Evolutionary conservation across 2,329 filamentous ascomycete species (phyloP).

Genomic region (Cytospora leucostoma): DNA sequence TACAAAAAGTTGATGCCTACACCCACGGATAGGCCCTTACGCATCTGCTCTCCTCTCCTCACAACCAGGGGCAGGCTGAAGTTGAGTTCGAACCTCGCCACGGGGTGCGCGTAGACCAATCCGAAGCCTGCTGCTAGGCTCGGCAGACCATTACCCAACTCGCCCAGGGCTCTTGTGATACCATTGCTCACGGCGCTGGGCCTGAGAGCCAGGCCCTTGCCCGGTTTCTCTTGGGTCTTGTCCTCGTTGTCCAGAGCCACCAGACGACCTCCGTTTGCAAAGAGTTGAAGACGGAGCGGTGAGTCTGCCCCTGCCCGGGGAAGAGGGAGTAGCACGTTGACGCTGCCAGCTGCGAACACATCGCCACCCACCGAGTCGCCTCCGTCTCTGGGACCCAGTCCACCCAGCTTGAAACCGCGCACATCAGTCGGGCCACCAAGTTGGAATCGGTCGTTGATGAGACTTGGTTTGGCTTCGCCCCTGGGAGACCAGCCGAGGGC

Average conservation of each 20-base stretch:
- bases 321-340: constrained; percentile 82
- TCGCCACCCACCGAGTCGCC: constrained; percentile 87
- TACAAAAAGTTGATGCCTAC: constrained; percentile 96
- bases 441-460: constrained; percentile 92
- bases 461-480: constrained; percentile 64
- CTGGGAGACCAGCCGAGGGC: constrained; percentile 58
- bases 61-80: constrained; percentile 85
- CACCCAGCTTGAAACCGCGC: constrained; percentile 86
- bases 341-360: constrained; percentile 84
- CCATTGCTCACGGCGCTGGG: constrained; percentile 52
- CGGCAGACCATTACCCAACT: constrained; percentile 74
- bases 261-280: constrained; percentile 86
- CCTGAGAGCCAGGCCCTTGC: constrained; percentile 48
- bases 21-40: constrained; percentile 93
- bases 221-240: constrained; percentile 32
- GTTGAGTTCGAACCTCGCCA: constrained; percentile 93
- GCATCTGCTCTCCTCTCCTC: constrained; percentile 78
- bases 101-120: constrained; percentile 90
- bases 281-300: constrained; percentile 83
- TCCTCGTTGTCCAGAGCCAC: constrained; percentile 68
- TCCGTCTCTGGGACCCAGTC: constrained; percentile 86
- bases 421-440: constrained; percentile 94
- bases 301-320: constrained; percentile 80
- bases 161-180: constrained; percentile 63
- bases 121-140: constrained; percentile 86